Base-by-base conservation (phyloP, 2,329 filamentous ascomycete species). In the Dactylellina parvicollis region DNA sequence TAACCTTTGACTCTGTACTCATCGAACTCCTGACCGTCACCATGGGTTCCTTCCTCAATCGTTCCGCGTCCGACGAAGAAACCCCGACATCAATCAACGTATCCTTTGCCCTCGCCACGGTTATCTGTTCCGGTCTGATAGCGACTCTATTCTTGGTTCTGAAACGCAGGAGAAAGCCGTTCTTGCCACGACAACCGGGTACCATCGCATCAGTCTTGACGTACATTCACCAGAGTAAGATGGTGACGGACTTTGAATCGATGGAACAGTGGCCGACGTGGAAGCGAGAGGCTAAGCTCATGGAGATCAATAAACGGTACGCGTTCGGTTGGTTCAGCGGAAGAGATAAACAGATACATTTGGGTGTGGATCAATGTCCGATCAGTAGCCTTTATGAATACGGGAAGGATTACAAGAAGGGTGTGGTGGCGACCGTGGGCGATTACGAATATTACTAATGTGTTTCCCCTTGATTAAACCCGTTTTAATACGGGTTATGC, bases 141-240 rank as follows among this genome's bases (percentile, higher is more conserved):
- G 76, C 84, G 22, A 85, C 90, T 20, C 86, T 89, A 0, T 79
- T 81, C 0, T 77, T 88, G 0, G 88, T 90, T 16, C 89, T 90
- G 77, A 66, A 83, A 16, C 85, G 86, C 1, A 86, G 90, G 12
- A 84, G 88, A 0, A 86, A 88, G 62, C 86, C 90, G 1, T 92
- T 93, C 80, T 82, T 93, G 64, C 91, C 91, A 0, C 86, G 91
- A 3, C 89, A 92, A 82, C 90, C 90, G 2, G 91, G 89, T 77
- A 92, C 90, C 18, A 92, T 94, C 76, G 88, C 90, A 1, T 88
- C 86, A 44, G 86, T 92, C 59, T 83, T 94, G 60, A 90, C 89
- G 0, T 93, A 90, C 78, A 90, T 93, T 71, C 89, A 93, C 80
- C 90, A 92, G 81, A 89, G 86, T 79, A 90, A 90, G 81, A 92